These are phyloP conservation scores for Eimeria falciformis DNA, from an alignment of 169 alveolate species.

Conservation along the genomic window DNA sequence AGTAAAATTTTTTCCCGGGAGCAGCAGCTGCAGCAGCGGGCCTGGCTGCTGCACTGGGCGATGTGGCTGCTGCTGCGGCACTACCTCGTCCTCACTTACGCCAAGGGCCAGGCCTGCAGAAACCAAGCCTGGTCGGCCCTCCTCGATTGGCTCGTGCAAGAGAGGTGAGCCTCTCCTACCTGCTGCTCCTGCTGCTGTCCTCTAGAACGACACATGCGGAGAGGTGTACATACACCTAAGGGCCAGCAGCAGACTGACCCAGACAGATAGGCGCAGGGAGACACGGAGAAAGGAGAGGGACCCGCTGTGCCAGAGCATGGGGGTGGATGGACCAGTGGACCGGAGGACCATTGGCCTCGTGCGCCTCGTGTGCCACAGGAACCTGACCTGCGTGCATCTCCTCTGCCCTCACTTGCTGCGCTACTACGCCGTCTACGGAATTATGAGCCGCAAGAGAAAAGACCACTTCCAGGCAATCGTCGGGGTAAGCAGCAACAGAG, in stretches of 20 bases:
- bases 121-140: conserved; percentile 75
- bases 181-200: conserved; percentile 5
- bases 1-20: conserved; percentile 61
- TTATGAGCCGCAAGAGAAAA: conserved; percentile 75
- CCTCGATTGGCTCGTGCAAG: conserved; percentile 73
- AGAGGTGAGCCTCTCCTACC: conserved; percentile 66
- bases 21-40: conserved; percentile 73
- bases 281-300: no score
- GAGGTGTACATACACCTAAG: background rate
- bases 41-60: conserved; percentile 80
- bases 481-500: conserved; percentile 46
- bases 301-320: no score
- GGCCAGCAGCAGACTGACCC: background rate
- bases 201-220: no score
- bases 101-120: conserved; percentile 64
- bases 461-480: conserved; percentile 77
- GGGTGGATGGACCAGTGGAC: no score
- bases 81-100: conserved; percentile 62
- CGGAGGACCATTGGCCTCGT: no score
- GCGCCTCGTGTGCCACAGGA: conserved; percentile 45
- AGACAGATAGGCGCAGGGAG: no score
- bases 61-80: conserved; percentile 77
- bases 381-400: conserved; percentile 65
- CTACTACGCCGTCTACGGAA: conserved; percentile 77
- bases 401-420: conserved; percentile 79